Evolutionary conservation across 305 asterid species (phyloP).

Genomic region (Andrographis paniculata): DNA sequence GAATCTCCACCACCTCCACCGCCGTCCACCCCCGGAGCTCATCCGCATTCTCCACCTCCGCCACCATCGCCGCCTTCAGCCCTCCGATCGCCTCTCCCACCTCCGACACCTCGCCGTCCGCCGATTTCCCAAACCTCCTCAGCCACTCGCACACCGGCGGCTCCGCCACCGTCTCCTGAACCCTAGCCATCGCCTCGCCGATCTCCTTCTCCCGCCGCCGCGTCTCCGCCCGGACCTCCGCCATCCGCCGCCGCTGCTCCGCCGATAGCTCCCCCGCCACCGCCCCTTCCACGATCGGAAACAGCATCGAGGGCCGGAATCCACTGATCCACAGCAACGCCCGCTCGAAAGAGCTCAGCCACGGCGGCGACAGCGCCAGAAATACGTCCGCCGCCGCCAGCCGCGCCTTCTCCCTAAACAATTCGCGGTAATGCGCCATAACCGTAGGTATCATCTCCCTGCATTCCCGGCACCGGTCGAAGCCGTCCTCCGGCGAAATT

Average conservation of each 20-base stretch:
- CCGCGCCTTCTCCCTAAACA: not conserved
- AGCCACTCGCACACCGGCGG: not conserved
- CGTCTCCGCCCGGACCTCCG: not conserved
- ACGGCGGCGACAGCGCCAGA: not conserved
- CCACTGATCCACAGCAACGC: not conserved
- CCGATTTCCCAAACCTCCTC: not conserved
- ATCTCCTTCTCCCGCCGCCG: not conserved
- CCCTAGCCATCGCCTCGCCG: not conserved
- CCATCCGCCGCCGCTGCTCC: not conserved
- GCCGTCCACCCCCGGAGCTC: not conserved
- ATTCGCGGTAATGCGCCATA: not conserved
- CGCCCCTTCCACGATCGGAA: not conserved
- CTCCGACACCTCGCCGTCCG: not conserved
- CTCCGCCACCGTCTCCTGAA: not conserved
- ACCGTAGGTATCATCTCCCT: not conserved
- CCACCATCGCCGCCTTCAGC: conserved; percentile 1
- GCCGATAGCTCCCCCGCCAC: not conserved
- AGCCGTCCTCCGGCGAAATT: not conserved
- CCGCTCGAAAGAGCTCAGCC: not conserved
- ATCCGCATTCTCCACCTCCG: not conserved
- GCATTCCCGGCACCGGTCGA: not conserved
- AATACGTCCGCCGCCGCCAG: not conserved
- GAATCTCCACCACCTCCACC: not conserved
- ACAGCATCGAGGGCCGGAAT: not conserved
- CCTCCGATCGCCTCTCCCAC: not conserved